phyloP scores from a whole-genome alignment of 345 rosid genomes.

The Toxicodendron radicans region DNA sequence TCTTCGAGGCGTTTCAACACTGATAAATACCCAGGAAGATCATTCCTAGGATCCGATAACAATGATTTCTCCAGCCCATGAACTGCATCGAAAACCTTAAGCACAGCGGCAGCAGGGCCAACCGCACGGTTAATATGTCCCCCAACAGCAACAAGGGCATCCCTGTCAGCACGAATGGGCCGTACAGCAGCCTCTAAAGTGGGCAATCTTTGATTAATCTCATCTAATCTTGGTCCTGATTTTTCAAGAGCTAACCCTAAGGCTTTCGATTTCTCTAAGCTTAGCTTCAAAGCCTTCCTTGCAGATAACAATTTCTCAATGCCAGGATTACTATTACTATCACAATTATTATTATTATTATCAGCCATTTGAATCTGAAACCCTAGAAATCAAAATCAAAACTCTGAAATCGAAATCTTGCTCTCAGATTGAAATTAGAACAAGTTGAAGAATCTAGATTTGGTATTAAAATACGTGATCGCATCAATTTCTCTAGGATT shows the following conservation, averaged over 20 bases:
- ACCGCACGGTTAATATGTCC: constrained; percentile 98
- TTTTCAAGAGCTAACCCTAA: constrained; percentile 54
- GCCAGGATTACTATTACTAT: constrained; percentile 19
- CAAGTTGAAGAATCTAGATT: neutral
- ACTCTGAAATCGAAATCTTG: neutral
- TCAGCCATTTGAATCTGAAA: constrained; percentile 47
- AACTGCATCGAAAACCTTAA: constrained; percentile 96
- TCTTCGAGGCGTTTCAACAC: constrained; percentile 91
- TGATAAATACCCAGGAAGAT: constrained; percentile 77
- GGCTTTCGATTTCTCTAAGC: constrained; percentile 81
- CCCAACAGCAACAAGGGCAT: constrained; percentile 77
- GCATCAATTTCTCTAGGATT: constrained; percentile 2
- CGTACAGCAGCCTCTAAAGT: constrained; percentile 80
- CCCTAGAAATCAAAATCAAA: constrained; percentile 14
- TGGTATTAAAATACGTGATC: neutral
- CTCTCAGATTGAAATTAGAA: neutral
- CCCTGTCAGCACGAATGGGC: constrained; percentile 89
- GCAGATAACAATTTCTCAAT: constrained; percentile 64
- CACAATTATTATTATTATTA: constrained; percentile 12
- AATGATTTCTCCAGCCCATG: constrained; percentile 92
- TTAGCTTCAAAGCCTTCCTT: constrained; percentile 59
- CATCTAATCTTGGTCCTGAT: constrained; percentile 75
- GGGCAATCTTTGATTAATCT: constrained; percentile 77
- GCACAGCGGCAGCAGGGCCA: constrained; percentile 98
- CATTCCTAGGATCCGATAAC: constrained; percentile 77